Conservation (phyloP, 495 filamentous ascomycete species). For the Xylaria venustula region DNA sequence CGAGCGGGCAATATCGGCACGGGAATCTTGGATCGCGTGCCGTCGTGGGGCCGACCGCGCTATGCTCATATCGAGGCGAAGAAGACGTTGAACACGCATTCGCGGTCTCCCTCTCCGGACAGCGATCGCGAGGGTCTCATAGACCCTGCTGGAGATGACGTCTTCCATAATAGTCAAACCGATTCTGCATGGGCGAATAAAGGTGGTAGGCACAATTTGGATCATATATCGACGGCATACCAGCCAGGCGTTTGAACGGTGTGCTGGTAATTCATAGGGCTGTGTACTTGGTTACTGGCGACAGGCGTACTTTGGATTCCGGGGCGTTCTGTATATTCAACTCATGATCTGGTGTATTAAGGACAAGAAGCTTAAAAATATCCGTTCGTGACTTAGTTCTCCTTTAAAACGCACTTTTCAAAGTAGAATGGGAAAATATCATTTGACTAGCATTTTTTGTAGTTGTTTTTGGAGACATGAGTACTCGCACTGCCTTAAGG, state of each 20-base stretch:
- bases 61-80: conserved; percentile 38
- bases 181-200: conserved; percentile 3
- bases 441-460: no score
- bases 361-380: no score
- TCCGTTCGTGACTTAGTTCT: no score
- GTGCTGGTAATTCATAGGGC: no score
- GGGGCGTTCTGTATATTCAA: no score
- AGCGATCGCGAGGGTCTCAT: conserved; percentile 20
- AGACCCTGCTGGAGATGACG: conserved; percentile 13
- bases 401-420: no score
- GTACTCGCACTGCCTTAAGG: no score
- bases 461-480: no score
- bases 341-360: no score
- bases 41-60: conserved; percentile 27
- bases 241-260: conserved; percentile 2
- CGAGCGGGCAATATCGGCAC: background rate
- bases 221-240: conserved; percentile 12
- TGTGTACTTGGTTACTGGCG: no score
- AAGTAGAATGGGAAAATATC: no score
- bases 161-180: background rate
- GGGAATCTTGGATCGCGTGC: conserved; percentile 18
- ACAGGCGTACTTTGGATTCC: no score
- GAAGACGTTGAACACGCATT: conserved; percentile 7
- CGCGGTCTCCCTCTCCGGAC: conserved; percentile 6
- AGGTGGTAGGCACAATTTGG: background rate